Conservation (phyloP, 2,329 filamentous ascomycete species). For the Hymenoscyphus fructigenus region DNA sequence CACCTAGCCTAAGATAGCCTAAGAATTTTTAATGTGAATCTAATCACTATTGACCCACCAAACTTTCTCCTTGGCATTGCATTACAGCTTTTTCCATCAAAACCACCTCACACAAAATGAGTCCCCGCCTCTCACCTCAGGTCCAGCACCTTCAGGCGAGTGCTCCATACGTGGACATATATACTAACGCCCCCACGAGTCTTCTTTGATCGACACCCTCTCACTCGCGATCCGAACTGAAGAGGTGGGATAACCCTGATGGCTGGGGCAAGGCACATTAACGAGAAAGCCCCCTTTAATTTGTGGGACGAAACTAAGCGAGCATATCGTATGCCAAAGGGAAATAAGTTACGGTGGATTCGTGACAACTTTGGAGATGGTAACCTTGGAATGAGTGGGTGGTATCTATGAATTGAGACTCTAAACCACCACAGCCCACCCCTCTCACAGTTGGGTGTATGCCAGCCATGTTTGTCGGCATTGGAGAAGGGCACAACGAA, state of each 20-base stretch:
- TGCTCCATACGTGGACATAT: constrained; percentile 21
- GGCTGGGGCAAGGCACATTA: constrained; percentile 23
- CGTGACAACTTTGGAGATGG: constrained; percentile 45
- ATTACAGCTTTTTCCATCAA: too few relatives aligned
- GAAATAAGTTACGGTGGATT: constrained; percentile 34
- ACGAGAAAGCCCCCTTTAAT: constrained; percentile 23
- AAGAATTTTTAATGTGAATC: too few relatives aligned
- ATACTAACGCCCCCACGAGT: constrained; percentile 20
- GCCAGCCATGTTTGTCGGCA: constrained; percentile 21
- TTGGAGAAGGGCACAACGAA: constrained; percentile 16
- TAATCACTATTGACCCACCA: too few relatives aligned
- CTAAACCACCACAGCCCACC: constrained; percentile 20
- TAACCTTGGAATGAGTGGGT: constrained; percentile 17
- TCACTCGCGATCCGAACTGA: constrained; percentile 18
- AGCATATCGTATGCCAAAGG: constrained; percentile 15
- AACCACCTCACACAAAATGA: too few relatives aligned
- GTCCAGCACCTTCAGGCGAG: constrained; percentile 19
- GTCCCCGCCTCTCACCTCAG: constrained; percentile 16
- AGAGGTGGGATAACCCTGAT: constrained; percentile 19
- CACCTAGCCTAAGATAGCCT: too few relatives aligned
- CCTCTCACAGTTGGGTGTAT: constrained; percentile 24
- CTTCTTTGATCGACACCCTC: constrained; percentile 15
- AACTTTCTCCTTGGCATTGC: too few relatives aligned
- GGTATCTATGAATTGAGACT: constrained; percentile 23
- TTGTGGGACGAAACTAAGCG: constrained; percentile 18